Base-by-base conservation (phyloP, 2,329 filamentous ascomycete genomes). In the Arthroderma sp. region DNA sequence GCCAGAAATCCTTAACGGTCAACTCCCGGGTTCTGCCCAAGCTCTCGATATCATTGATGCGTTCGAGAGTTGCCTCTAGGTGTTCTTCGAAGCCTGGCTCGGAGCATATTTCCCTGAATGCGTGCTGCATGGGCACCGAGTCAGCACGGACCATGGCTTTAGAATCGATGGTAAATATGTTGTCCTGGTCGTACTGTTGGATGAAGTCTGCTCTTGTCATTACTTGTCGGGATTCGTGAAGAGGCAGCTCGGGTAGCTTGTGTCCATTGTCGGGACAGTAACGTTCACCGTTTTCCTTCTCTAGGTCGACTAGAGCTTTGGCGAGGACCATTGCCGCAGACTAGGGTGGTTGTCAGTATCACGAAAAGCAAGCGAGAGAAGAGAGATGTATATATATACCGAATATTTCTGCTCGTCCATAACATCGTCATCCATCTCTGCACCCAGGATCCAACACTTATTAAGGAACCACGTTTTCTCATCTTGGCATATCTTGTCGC, bases 341-440 rank as follows among this genome's bases (percentile, higher is more conserved):
- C 77, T 86, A 49, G 7, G 27, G 38, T 10, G 31, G 9, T 36
- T 29, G 11, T 36, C 40, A 43, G 11, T 31, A 5, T 4, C 6
- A 6, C 8, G n/a, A 28, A 15, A 8, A 27, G 9, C 8, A 10
- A 29, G 37, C 5, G 5, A 31, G 36, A 2, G n/a, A 36, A 11
- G n/a, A 27, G 5, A 37, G 8, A 29, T 29, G 11, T 40, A 27
- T 6, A 45, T 42, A 39, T 15, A 29, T 70, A 86, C 83, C 38
- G 88, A 85, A 71, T 86, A 95, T 62, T 96, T 95, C 60, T 96
- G 87, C 63, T 95, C 85, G 58, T 95, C 86, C 81, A 96, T 96
- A 53, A 95, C 91, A 59, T 98, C 91, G 63, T 96, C 91, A 54
- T 96, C 91, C 81, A 83, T 87, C 50, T 81, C 79, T 49, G 67